Base-by-base conservation (phyloP, 129 eudicot species). In the Flaveria linearis region DNA sequence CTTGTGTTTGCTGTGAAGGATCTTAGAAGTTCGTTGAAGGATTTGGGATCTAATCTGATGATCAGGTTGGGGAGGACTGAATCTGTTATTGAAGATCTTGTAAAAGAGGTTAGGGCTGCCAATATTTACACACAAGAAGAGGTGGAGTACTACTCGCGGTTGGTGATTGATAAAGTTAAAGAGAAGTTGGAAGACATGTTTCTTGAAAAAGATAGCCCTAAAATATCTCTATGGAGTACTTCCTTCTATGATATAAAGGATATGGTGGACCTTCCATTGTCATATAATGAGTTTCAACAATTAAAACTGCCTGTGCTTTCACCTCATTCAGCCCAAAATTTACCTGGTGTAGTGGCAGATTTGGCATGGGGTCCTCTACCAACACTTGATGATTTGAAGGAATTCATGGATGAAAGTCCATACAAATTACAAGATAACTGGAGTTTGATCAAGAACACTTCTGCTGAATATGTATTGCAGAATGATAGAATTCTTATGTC, bases 21-120 rank as follows among this genome's bases (percentile, higher is more conserved):
- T 79, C 72, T 93, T 66, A 88, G 87, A 77, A 83, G 69, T 55
- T 88, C 91, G 68, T 81, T 93, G 66, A 87, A 87, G 78, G 90
- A 82, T 80, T 78, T 78, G 77, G 98, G 98, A 16, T 87, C 97
- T 60, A 84, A 90, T 91, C 82, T 93, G 84, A 88, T 93, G 96
- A 86, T 90, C 83, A 88, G 91, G 87, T 87, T 79, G 9, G 98
- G 98, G 60, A 84, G 26, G 71, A 86, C 92, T 45, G 98, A 93
- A 85, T 57, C 42, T 74, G 83, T 88, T 72, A 82, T 90, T 28
- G 84, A 76, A 39, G 85, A 87, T 65, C 95, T 93, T 79, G 88
- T 84, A 25, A 84, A 85, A 78, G 96, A 93, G 98, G 98, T 90
- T 78, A 82, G 85, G 50, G 93, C 96, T 58, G 78, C 88, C 70